Base-by-base conservation (phyloP, 2,329 filamentous ascomycete genomes). In the Talaromyces sp. region DNA sequence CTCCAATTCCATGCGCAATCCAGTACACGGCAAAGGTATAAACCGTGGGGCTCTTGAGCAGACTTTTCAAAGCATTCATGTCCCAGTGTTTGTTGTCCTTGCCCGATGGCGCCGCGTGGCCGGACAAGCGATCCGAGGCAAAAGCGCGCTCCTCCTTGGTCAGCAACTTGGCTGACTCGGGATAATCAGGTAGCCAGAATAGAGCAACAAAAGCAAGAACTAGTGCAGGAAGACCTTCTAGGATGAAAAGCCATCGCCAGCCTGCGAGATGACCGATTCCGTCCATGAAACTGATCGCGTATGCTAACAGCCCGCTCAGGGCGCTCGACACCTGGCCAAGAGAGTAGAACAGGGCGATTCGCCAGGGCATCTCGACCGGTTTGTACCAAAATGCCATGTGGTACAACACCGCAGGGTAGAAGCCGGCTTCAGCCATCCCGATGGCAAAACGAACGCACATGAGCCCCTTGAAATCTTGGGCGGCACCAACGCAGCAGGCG, bases 161-260 rank as follows among this genome's bases (percentile, higher is more conserved):
- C 62, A 93, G 79, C 88, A 89, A 93, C 68, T 85, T 88, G 36
- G 84, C 85, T 59, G 91, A 83, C 74, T 91, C 89, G 1, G 89
- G 89, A 75, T 92, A 93, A 62, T 86, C 84, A 0, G 89, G 88
- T 54, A 93, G 85, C 51, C 85, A 74, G 72, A 92, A 92, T 75
- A 84, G 88, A 58, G 71, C 70, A 56, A 83, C 66, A 60, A 89
- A 71, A 47, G 85, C 83, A 52, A 88, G 78, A 32, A 88, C 68
- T 61, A 84, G 83, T 11, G 88, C 90, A 9, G 89, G 74, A 6
- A 79, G 66, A 7, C 90, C 90, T 73, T 93, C 79, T 32, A 80
- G 68, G 69, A 97, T 81, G 62, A 81, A 81, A 11, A 80, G 74
- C 79, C 79, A 81, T 63, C 78, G 73, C 79, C 79, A 81, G 56